Evolutionary conservation across 1,284 basidiomycete species (phyloP).

Genomic region (Coniferiporia weirii): DNA sequence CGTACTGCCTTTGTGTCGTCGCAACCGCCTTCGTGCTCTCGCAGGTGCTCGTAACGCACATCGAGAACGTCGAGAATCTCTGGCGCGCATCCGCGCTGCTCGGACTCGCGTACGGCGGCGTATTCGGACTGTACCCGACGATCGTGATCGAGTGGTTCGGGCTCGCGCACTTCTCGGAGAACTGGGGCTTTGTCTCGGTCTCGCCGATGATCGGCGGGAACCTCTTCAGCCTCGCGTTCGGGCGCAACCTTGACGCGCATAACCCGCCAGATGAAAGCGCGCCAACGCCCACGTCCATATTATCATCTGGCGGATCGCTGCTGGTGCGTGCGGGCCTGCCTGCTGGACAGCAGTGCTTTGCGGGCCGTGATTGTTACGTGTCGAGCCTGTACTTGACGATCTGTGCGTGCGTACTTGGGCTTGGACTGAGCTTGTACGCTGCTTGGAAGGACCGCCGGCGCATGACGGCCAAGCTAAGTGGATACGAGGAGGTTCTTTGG

Average conservation of each 20-base stretch:
- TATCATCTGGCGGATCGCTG: not conserved
- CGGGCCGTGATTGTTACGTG: slow-evolving; percentile 49
- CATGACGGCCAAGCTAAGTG: slow-evolving; percentile 11
- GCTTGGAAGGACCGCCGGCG: slow-evolving; percentile 42
- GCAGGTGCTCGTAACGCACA: slow-evolving; percentile 53
- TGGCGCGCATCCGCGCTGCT: slow-evolving; percentile 75
- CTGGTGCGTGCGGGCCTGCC: slow-evolving; percentile 24
- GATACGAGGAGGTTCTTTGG: slow-evolving; percentile 16
- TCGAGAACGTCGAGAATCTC: slow-evolving; percentile 57
- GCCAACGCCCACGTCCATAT: not conserved
- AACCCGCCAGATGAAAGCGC: slow-evolving; percentile 25
- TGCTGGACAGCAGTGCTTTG: slow-evolving; percentile 40
- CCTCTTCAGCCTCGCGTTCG: slow-evolving; percentile 81
- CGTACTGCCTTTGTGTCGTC: slow-evolving; percentile 67
- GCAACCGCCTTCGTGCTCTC: slow-evolving; percentile 64
- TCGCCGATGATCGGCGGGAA: slow-evolving; percentile 81
- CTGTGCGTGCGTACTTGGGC: slow-evolving; percentile 39
- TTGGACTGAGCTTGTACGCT: slow-evolving; percentile 45
- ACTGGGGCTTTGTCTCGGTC: slow-evolving; percentile 79
- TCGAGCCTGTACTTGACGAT: slow-evolving; percentile 47
- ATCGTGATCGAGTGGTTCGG: slow-evolving; percentile 87
- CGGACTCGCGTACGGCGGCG: slow-evolving; percentile 71
- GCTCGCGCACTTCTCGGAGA: slow-evolving; percentile 70
- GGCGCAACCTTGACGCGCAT: slow-evolving; percentile 73
- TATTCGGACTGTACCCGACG: slow-evolving; percentile 76